Evolutionary conservation across 805 yeast species (phyloP).

Genomic region (Metschnikowia picachoensis): DNA sequence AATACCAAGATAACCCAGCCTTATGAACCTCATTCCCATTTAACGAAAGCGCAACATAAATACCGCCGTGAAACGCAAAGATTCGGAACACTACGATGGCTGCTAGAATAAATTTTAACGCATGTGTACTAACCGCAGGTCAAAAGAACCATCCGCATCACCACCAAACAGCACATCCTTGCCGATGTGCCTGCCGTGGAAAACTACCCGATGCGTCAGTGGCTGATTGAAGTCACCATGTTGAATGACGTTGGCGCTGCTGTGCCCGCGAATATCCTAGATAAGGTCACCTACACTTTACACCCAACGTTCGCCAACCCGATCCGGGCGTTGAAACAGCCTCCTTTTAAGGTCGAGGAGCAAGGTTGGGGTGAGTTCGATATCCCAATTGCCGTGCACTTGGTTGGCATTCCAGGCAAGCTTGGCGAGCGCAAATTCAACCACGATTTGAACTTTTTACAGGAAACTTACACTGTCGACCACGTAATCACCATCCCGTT

Average conservation of each 20-base stretch:
- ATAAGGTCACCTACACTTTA: constrained; percentile 86
- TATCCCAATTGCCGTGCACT: constrained; percentile 70
- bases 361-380: constrained; percentile 99
- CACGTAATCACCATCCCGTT: constrained; percentile 75
- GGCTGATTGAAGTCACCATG: constrained; percentile 77
- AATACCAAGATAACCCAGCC: too few relatives aligned
- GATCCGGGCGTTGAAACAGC: constrained; percentile 68
- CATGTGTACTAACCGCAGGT: constrained; percentile 36
- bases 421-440: constrained; percentile 83
- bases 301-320: constrained; percentile 96
- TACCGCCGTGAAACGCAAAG: too few relatives aligned
- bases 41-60: too few relatives aligned
- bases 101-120: neutral
- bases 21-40: neutral
- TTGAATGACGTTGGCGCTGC: constrained; percentile 79
- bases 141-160: constrained; percentile 82
- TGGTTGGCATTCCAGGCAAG: constrained; percentile 61
- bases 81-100: too few relatives aligned
- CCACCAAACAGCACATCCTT: constrained; percentile 79
- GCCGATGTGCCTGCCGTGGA: constrained; percentile 81
- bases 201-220: constrained; percentile 90
- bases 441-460: constrained; percentile 85
- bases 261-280: constrained; percentile 82
- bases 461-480: constrained; percentile 72
- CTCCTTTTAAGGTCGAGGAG: constrained; percentile 85